Evolutionary conservation across 2,329 filamentous ascomycete genomes (phyloP), one percentile per base, ranked within the genome.

Genomic region (Neofusicoccum kwambonambiense): DNA sequence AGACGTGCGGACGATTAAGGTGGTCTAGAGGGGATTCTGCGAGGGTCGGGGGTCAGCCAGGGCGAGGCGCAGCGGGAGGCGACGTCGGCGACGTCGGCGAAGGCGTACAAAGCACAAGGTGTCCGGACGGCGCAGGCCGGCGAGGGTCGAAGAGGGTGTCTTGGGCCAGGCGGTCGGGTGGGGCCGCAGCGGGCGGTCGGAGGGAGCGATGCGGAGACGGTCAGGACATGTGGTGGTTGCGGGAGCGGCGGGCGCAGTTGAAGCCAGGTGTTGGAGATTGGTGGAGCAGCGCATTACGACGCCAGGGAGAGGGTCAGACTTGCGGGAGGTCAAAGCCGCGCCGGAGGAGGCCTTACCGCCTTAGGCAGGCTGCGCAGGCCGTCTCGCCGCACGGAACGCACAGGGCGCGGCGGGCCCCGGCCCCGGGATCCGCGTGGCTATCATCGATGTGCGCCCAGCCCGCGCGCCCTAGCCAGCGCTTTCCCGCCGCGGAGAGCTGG

Each of bases 51-150:
- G 22, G 52, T 58, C 19, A 65, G 56, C 35, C 27, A 22, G 39
- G 49, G 49, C 34, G 42, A 15, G 62, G 51, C 62, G 44, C 50
- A 13, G 34, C 15, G 41, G n/a, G 11, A 49, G 50, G 62, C 19
- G 17, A 27, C 6, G n/a, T 8, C 7, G 50, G 62, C 19, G 17
- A 27, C 6, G n/a, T 8, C 7, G 17, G 15, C 11, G 11, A 34
- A 34, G 19, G 50, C 61, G 49, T 64, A 64, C 61, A 64, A 47
- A 57, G 52, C 52, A 60, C 41, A 60, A 47, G 56, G 56, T 47
- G 56, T 19, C 41, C 39, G 42, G 17, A 44, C 19, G 9, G 39
- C 12, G 37, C 39, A 45, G 49, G 1, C 4, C 27, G 27, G 60
- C 31, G 41, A 13, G 47, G 17, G 50, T 34, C 22, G 56, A 44